Evolutionary conservation across 805 yeast species (phyloP), one percentile per base, ranked within the genome.

Genomic region (Cyberlindnera mississippiensis): DNA sequence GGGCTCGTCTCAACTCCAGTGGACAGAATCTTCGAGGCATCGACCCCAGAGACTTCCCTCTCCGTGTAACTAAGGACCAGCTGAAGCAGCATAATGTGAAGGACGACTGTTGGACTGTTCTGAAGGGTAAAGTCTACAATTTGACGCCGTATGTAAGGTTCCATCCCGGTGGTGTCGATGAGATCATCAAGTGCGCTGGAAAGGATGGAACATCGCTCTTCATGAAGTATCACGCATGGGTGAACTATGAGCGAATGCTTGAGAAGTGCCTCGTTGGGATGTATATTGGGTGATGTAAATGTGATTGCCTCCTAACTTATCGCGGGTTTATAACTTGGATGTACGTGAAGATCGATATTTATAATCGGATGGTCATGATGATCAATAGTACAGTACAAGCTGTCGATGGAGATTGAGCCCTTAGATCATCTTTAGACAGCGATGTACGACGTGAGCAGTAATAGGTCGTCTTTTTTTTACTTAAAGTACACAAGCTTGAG

Each of bases 131-230:
- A 53, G 95, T 91, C 2, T 91, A 85, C 66, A 87, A 90, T 56
- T 69, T 91, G n/a, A 80, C 96, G 1, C 80, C 84, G 11, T 91
- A 93, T 61, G 57, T 93, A 28, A 68, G 76, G 41, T 93, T 80
- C 61, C 99, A 91, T 52, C 99, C 99, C 0, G 99, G 99, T 28
- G 99, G 99, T 2, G 79, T 71, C 4, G 78, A 76, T 6, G 86
- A 88, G 55, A 65, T 91, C 32, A 68, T 86, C 77, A 74, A 78
- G 38, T 77, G 84, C 54, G 93, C 95, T 1, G 96, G 96, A 0
- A 69, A 71, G 37, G 97, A 91, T 59, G 93, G 91, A 1, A 87
- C 96, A 2, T 51, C 64, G 3, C 56, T 85, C 46, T 91, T 91
- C 56, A 78, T 81, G 61, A 79, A 80, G 62, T 85, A 82, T 40